These are phyloP conservation scores for Lipomyces orientalis DNA, from an alignment of 805 yeast genomes.

Conservation along the genomic window DNA sequence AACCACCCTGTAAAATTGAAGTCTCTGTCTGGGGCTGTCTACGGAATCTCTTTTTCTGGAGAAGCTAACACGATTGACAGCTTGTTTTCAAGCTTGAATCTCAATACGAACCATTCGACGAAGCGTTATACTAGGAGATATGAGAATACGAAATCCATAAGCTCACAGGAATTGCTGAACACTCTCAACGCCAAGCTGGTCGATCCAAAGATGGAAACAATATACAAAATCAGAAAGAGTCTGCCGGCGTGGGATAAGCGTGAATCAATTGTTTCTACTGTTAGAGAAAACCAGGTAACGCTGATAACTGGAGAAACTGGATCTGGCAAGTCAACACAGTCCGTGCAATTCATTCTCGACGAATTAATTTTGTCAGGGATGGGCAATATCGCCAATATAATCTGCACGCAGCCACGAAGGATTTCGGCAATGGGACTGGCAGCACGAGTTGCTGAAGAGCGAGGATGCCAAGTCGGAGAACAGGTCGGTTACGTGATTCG, in stretches of 20 bases:
- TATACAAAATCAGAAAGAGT: slow-evolving; percentile 55
- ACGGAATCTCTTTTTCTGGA: slow-evolving; percentile 39
- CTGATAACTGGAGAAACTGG: slow-evolving; percentile 96
- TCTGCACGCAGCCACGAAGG: slow-evolving; percentile 96
- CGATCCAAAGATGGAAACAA: slow-evolving; percentile 47
- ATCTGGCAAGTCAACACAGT: slow-evolving; percentile 95
- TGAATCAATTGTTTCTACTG: slow-evolving; percentile 59
- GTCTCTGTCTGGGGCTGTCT: slow-evolving; percentile 41
- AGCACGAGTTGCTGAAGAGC: slow-evolving; percentile 86
- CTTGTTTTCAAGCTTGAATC: slow-evolving; percentile 25
- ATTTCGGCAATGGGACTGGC: slow-evolving; percentile 94
- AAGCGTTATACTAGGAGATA: slow-evolving; percentile 9
- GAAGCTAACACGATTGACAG: slow-evolving; percentile 39
- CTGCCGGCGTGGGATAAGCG: slow-evolving; percentile 87
- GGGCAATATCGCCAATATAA: slow-evolving; percentile 59
- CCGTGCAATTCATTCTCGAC: slow-evolving; percentile 87
- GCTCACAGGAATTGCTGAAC: slow-evolving; percentile 44
- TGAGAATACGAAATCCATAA: slow-evolving; percentile 2
- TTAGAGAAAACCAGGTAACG: slow-evolving; percentile 66
- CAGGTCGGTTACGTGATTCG: slow-evolving; percentile 90
- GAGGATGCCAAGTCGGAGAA: slow-evolving; percentile 65
- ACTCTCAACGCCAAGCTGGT: slow-evolving; percentile 48
- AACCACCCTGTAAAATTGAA: slow-evolving; percentile 77
- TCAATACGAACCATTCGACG: slow-evolving; percentile 9
- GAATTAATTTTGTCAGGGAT: slow-evolving; percentile 52